Base-by-base conservation (phyloP, 768 basidiomycete species). In the Holtermannia corniformis region DNA sequence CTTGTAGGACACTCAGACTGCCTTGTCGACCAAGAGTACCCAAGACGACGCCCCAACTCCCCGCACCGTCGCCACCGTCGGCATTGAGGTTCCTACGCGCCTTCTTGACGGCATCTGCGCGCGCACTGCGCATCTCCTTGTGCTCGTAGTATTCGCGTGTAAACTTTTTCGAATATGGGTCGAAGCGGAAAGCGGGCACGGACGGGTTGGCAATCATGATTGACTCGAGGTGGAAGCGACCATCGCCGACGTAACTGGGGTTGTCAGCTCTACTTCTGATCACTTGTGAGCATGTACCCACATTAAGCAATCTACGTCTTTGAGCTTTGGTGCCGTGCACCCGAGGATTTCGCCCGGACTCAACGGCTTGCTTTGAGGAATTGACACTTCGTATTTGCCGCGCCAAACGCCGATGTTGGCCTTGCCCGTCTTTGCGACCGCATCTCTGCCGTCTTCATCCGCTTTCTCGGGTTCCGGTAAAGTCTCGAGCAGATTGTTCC, bases 181-280 rank as follows among this genome's bases (percentile, higher is more conserved):
- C 95, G 73, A 97, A 99, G 20, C 95, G 82, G 75, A 95, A 99
- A 0, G 95, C 92, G 11, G 95, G 91, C 16, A 97, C 79, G 25
- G 79, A 73, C 0, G 95, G 95, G 70, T 99, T 99, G n/a, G 91
- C 90, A 54, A 99, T 95, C 95, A 99, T 99, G 70, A 96, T 91
- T 13, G 89, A 87, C 73, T 99, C 95, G 16, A 97, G 79, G 69
- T 97, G 95, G 76, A 99, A 99, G 10, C 95, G 85, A 20, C 95
- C 95, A 63, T 99, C 95, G 16, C 95, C 95, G 23, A 99, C 80
- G 71, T 97, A 99, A 63, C 91, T 95, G 54, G 5, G 13, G 5
- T 21, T 20, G 22, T 51, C 45, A 52, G 50, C 20, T n/a, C n/a
- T n/a, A n/a, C n/a, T n/a, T 37, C 32, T 37, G 32, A 37, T 37